phyloP scores from a whole-genome alignment of 768 basidiomycete species.

The Collybia nuda region DNA sequence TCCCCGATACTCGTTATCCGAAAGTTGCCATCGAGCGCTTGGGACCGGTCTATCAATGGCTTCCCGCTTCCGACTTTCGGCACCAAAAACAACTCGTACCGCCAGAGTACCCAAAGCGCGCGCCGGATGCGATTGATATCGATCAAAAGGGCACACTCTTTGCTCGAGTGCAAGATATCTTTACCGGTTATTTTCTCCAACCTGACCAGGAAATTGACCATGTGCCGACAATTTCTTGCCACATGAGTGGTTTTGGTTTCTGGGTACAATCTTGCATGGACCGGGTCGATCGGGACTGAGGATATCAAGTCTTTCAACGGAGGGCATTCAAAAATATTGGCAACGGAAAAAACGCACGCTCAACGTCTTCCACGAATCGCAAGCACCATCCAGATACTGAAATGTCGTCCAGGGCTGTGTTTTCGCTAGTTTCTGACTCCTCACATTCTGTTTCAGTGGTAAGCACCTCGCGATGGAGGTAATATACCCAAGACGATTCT shows the following conservation, averaged over 20 bases:
- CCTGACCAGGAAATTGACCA: neutral
- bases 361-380: neutral
- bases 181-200: neutral
- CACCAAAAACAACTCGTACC: slow-evolving; percentile 4
- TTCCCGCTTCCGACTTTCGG: slow-evolving; percentile 1
- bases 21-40: neutral
- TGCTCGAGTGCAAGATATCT: neutral
- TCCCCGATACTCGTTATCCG: neutral
- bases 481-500: neutral
- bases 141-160: neutral
- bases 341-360: neutral
- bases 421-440: neutral
- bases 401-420: neutral
- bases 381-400: neutral
- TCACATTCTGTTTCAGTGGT: neutral
- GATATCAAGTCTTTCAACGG: neutral
- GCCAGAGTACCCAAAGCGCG: slow-evolving; percentile 6
- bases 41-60: neutral
- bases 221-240: neutral
- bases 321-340: neutral
- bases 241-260: slow-evolving; percentile 2
- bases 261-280: neutral
- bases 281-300: neutral
- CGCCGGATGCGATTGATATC: slow-evolving; percentile 7
- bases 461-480: neutral